Percentiles rank a stretch among this genome's conserved stretches.
Conservation (phyloP, 148 eudicot species). For the Cornus controversa region DNA sequence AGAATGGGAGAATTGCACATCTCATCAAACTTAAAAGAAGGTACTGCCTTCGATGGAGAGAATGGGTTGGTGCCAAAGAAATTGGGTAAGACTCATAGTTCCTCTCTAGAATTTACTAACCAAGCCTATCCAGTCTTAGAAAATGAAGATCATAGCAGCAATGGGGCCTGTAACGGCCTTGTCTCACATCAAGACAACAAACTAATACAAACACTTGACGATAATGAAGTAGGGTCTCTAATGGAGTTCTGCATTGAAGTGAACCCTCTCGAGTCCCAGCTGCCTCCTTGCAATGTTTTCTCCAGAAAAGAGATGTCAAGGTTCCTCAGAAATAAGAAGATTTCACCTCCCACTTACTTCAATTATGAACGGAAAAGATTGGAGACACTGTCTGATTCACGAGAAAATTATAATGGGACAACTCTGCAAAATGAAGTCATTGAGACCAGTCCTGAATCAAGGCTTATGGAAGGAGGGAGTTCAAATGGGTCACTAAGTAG, state of each 20-base stretch:
- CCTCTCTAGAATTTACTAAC: constrained; percentile 16
- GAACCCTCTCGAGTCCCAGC: constrained; percentile 68
- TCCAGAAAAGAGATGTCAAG: constrained; percentile 73
- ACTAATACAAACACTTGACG: constrained; percentile 2
- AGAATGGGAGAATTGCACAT: constrained; percentile 15
- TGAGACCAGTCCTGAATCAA: constrained; percentile 21
- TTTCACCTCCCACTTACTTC: constrained; percentile 52
- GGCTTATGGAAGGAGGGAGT: constrained; percentile 20
- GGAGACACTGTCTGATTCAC: constrained; percentile 26
- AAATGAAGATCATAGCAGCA: constrained; percentile 30
- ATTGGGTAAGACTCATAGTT: constrained; percentile 8
- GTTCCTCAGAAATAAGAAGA: constrained; percentile 51
- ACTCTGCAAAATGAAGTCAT: constrained; percentile 26
- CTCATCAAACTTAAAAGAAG: constrained; percentile 16
- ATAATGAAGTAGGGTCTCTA: constrained; percentile 12
- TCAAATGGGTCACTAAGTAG: constrained; percentile 41
- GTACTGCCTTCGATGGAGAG: constrained; percentile 17
- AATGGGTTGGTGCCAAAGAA: constrained; percentile 15
- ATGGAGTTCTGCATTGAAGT: constrained; percentile 28
- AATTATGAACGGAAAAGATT: constrained; percentile 38
- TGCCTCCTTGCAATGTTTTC: constrained; percentile 73
- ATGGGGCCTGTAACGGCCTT: constrained; percentile 24
- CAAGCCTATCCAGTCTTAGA: constrained; percentile 11
- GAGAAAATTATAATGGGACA: constrained; percentile 27
- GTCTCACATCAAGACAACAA: constrained; percentile 13